Conservation (phyloP, 2,329 filamentous ascomycete genomes). For the Cryphonectria japonica region DNA sequence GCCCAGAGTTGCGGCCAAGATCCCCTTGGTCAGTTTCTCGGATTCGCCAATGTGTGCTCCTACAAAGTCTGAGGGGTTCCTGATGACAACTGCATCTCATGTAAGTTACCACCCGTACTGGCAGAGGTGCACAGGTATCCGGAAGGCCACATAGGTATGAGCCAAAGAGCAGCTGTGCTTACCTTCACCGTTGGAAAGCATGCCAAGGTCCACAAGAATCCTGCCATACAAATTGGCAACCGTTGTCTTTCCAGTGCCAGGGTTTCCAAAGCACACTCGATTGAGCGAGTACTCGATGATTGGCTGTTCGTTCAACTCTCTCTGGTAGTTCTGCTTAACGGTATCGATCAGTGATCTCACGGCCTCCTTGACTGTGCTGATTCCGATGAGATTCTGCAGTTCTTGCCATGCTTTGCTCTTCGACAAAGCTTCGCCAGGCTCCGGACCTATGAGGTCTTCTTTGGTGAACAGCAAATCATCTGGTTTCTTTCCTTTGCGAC, state of each 20-base stretch:
- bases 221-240: slow-evolving; percentile 74
- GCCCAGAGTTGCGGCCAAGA: slow-evolving; percentile 66
- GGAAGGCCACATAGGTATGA: not conserved
- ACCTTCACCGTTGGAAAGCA: slow-evolving; percentile 71
- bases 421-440: slow-evolving; percentile 58
- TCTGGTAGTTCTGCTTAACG: slow-evolving; percentile 65
- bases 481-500: slow-evolving; percentile 44
- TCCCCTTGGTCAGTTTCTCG: slow-evolving; percentile 72
- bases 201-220: slow-evolving; percentile 68
- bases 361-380: slow-evolving; percentile 64
- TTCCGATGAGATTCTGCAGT: slow-evolving; percentile 61
- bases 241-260: slow-evolving; percentile 77
- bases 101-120: not conserved
- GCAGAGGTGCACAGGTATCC: too few species aligned
- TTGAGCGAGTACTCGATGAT: slow-evolving; percentile 67
- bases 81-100: slow-evolving; percentile 58
- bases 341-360: slow-evolving; percentile 63
- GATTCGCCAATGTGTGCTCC: slow-evolving; percentile 66
- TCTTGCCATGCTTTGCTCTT: slow-evolving; percentile 60
- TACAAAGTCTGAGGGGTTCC: slow-evolving; percentile 76
- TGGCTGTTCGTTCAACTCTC: slow-evolving; percentile 66
- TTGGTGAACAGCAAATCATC: slow-evolving; percentile 65
- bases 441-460: slow-evolving; percentile 73
- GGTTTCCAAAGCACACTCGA: slow-evolving; percentile 70
- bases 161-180: slow-evolving; percentile 30